Base-by-base conservation (phyloP, 768 basidiomycete species). In the Suillus lakei region DNA sequence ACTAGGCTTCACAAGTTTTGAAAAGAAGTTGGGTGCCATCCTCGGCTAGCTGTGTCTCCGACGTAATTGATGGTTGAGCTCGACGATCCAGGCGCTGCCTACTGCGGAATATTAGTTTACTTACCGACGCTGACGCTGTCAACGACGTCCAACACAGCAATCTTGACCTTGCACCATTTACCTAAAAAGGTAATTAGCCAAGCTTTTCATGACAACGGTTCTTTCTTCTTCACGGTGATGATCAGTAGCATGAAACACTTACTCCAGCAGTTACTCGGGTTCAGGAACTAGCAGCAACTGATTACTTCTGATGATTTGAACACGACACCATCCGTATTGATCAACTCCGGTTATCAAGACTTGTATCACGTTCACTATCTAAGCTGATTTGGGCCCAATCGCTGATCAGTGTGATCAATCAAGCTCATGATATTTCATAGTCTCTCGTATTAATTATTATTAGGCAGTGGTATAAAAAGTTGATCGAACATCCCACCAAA, bases 11-110 rank as follows among this genome's bases (percentile, higher is more conserved):
- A 77, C 73, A 46, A 77, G 71, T 61, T 77, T 77, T 44, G 75
- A 59, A 60, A 77, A 73, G 68, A 77, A 77, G 32, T 68, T 70
- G 21, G 77, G 60, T 0, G 76, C 69, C 76, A 77, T 76, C 10
- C 53, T 21, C 60, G 15, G 12, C 50, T 38, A 39, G 9, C 6
- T 23, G 9, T 23, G n/a, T 23, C 44, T 10, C 44, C 15, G 55
- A 26, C 13, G 55, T 23, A 58, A 36, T 58, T 58, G 55, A 56
- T 56, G 55, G 51, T 30, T 53, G 51, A 53, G 51, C 28, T 30
- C 51, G 18, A 51, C 16, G 50, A 53, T 18, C 8, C 26, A 51
- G 28, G 28, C 48, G 16, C 15, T 28, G 0, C 50, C 8, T 16
- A 30, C 50, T 50, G 48, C 23, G 46, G 36, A 38, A 12, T 38